Base-by-base conservation (phyloP, 2,329 filamentous ascomycete species). In the Aspergillus neoniger region DNA sequence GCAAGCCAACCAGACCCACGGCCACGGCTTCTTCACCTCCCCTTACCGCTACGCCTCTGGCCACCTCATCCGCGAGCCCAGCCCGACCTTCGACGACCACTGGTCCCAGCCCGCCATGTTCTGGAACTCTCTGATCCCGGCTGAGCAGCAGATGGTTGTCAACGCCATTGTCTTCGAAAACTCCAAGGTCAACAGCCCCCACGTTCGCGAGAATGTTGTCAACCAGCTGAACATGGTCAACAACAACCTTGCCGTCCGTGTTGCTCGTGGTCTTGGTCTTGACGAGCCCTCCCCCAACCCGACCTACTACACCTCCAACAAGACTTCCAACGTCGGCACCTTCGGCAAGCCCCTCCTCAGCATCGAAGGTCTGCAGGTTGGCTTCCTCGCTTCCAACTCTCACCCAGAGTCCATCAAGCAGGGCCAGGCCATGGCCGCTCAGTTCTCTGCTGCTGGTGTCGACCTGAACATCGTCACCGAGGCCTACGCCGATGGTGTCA, bases 151-250 rank as follows among this genome's bases (percentile, higher is more conserved):
- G 69, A 87, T 90, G 70, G 74, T 91, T 39, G 81, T 91, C 76
- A 88, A 91, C 72, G 88, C 88, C 0, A 86, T 91, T 57, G 86
- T 89, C 25, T 91, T 91, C 72, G 89, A 92, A 76, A 83, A 82
- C 0, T 82, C 85, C 19, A 83, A 89, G 14, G 68, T 91, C 30
- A 76, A 80, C 66, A 87, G 85, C 47, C 65, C 75, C 0, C 69
- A 81, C 1, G 85, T 91, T 15, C 86, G 86, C 75, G 74, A 83
- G 66, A 91, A 90, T 64, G 85, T 90, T 1, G 80, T 92, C 43
- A 77, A 78, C 14, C 88, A 91, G 70, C 81, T 92, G 12, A 92
- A 91, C 79, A 82, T 81, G 44, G 79, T 91, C 67, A 85, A 82
- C 72, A 83, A 91, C 71, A 86, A 90, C 66, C 75, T 92, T 12